Evolutionary conservation across 345 rosid species (phyloP), one percentile per base, ranked within the genome.

Genomic region (Populus nigra): DNA sequence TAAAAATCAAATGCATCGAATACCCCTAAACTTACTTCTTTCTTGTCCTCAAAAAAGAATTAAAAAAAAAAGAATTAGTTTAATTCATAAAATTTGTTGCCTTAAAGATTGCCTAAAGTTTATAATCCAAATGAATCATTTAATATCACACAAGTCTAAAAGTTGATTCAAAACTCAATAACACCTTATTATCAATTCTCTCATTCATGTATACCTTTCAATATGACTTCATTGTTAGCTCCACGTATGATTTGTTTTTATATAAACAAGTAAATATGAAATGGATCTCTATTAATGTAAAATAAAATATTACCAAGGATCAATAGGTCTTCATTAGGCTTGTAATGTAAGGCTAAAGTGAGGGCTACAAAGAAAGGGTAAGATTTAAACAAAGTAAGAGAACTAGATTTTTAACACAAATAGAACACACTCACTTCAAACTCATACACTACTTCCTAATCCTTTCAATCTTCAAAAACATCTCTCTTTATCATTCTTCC

Each of bases 321-420:
- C 1, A 20, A 22, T 20, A 55, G 0, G 25, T 22, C 0, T 22
- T 20, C 8, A 0, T 0, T 8, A 55, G 1, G 25, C 0, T 22
- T 55, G 9, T 8, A 55, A 7, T 8, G 61, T 1, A 20, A 55
- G n/a, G 43, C 43, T 39, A 39, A 9, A 9, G 12, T 39, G 43
- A 53, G 10, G 61, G 3, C 3, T 55, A 22, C 1, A 22, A 55
- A 53, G 10, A 20, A 53, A 55, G 4, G 25, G 22, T 55, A 22
- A 0, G 10, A 55, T 55, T 55, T 8, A 55, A 55, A 2, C 12
- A 55, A 20, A 55, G 4, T 6, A 20, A 49, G 25, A 22, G 25
- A 55, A 8, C 0, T 20, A 18, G 7, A 7, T 55, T 22, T 55
- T 55, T 1, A 55, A 22, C 25, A 55, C 3, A 20, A 7, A 55